Conservation (phyloP, 2,329 filamentous ascomycete species). For the Elsinoe perseae region DNA sequence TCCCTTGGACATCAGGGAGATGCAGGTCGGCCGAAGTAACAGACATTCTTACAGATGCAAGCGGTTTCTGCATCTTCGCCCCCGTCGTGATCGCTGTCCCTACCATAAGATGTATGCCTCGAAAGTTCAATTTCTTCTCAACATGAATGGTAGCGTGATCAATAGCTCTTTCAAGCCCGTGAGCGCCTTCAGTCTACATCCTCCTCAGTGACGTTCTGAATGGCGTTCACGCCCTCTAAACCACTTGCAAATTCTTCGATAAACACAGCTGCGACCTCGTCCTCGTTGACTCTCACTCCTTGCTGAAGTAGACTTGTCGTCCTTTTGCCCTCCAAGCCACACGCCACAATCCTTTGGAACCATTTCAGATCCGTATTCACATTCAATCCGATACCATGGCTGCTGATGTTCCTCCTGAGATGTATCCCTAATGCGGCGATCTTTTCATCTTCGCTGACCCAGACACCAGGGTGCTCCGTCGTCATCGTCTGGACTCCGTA, state of each 20-base stretch:
- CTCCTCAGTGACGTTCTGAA: conserved; percentile 20
- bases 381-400: conserved; percentile 78
- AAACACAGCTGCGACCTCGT: conserved; percentile 35
- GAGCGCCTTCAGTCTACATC: conserved; percentile 19
- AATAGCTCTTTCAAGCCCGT: no score
- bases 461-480: conserved; percentile 77
- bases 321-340: conserved; percentile 71
- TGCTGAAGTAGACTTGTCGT: conserved; percentile 66
- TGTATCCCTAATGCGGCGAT: conserved; percentile 92
- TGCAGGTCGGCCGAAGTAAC: no score
- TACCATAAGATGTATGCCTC: not conserved
- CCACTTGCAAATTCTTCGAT: conserved; percentile 33
- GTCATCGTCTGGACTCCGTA: conserved; percentile 57
- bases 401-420: conserved; percentile 71
- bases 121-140: no score
- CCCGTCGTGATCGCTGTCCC: no score
- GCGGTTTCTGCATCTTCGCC: no score
- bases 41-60: no score
- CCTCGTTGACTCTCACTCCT: conserved; percentile 33
- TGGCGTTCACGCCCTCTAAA: conserved; percentile 24
- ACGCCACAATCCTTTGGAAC: conserved; percentile 75
- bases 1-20: no score
- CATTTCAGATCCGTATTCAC: conserved; percentile 56
- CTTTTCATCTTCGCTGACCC: conserved; percentile 56
- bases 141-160: no score